Base-by-base conservation (phyloP, 208 protist species). In the Wallacemonas collosoma region DNA sequence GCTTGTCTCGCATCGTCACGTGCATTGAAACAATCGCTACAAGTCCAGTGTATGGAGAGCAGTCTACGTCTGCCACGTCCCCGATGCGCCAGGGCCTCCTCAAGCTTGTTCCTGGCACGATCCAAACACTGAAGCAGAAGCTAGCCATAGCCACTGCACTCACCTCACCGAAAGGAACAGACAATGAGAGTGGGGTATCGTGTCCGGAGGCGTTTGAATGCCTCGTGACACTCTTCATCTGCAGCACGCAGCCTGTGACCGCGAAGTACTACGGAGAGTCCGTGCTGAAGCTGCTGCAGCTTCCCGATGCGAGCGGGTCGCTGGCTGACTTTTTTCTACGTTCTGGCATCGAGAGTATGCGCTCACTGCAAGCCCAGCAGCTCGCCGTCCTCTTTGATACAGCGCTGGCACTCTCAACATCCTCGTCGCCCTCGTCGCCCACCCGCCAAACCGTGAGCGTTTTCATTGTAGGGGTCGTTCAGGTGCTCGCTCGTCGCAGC, bases 191-290 rank as follows among this genome's bases (percentile, higher is more conserved):
- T 50, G 56, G 35, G 15, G 57, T 83, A 7, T 68, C 56, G 44
- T 87, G 82, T 70, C 51, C 60, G 0, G 82, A 82, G 43, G 82
- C 71, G 12, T 73, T 87, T 38, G 76, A 83, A 47, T 85, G 65
- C 44, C 36, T 87, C 14, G 73, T 71, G 12, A 79, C 68, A 1
- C 48, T 93, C 26, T 90, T 93, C 60, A 77, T 93, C 9, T 82
- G 87, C 51, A 75, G 71, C 47, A 77, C 73, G 40, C 53, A 67
- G 50, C n/a, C 11, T 2, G 2, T n/a, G 17, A 67, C 79, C 26
- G 26, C 70, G 11, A 72, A 82, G 36, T 51, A 76, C 38, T 89
- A 77, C 61, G 88, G 81, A 3, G 61, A 75, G 26, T 26, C 14
- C 50, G 60, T 65, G 14, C 17, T 65, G 66, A 71, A 76, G 63